Conservation (phyloP, 768 basidiomycete species). For the Naganishia vishniacii region DNA sequence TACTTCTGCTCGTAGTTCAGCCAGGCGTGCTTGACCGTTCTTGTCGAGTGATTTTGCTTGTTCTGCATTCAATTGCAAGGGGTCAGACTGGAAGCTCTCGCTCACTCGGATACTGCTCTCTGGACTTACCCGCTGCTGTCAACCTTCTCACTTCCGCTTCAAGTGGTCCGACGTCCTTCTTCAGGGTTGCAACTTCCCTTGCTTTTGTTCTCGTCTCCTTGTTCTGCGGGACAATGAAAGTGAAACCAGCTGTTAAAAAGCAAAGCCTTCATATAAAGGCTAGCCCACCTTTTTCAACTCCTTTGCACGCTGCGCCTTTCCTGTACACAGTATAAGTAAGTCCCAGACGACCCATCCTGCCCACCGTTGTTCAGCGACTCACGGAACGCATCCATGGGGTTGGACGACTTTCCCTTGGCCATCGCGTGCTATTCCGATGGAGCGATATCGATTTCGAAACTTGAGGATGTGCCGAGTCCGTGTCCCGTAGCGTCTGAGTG, state of each 20-base stretch:
- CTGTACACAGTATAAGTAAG: slow-evolving; percentile 49
- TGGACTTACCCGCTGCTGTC: slow-evolving; percentile 35
- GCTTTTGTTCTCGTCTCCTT: slow-evolving; percentile 74
- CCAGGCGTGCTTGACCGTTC: slow-evolving; percentile 63
- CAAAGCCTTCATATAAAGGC: neutral
- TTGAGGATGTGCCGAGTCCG: too few species aligned
- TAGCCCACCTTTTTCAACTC: slow-evolving; percentile 80
- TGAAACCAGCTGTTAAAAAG: neutral
- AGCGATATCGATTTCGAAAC: too few species aligned
- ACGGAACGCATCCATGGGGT: slow-evolving; percentile 85
- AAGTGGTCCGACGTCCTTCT: slow-evolving; percentile 84
- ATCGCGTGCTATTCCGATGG: slow-evolving; percentile 48
- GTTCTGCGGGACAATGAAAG: slow-evolving; percentile 51
- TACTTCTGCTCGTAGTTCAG: slow-evolving; percentile 69
- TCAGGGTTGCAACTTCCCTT: slow-evolving; percentile 82
- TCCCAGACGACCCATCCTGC: neutral
- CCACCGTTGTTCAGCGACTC: slow-evolving; percentile 50
- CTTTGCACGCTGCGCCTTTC: slow-evolving; percentile 82
- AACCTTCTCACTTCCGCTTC: slow-evolving; percentile 63
- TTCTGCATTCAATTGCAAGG: slow-evolving; percentile 41
- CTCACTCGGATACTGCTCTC: neutral
- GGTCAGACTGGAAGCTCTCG: neutral
- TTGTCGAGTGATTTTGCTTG: slow-evolving; percentile 33
- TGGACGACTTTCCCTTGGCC: slow-evolving; percentile 74
- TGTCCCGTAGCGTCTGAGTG: too few species aligned